Percentiles rank a stretch among this genome's conserved stretches.
These are phyloP conservation scores for Dactylonectria estremocensis DNA, from an alignment of 2,329 filamentous ascomycete genomes.

Conservation along the genomic window DNA sequence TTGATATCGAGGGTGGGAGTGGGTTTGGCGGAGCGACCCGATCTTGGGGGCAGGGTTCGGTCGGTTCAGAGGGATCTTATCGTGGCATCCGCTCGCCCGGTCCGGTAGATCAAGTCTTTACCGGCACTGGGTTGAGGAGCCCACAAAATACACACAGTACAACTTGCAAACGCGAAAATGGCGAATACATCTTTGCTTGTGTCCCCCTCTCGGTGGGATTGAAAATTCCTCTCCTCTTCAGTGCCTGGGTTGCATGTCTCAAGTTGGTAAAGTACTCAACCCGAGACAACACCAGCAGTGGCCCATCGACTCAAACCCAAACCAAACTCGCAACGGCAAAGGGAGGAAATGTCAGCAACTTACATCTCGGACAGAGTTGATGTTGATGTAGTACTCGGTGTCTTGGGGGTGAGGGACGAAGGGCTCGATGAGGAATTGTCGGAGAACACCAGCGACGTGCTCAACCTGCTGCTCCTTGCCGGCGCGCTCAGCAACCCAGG, in stretches of 20 bases:
- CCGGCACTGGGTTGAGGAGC: conserved; percentile 43
- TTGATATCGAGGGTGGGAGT: conserved; percentile 23
- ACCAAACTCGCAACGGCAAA: conserved; percentile 25
- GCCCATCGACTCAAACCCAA: conserved; percentile 8
- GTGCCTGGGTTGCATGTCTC: conserved; percentile 10
- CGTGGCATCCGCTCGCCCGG: conserved; percentile 59
- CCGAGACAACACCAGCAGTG: background rate
- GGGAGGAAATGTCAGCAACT: conserved; percentile 62
- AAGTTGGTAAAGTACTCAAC: conserved; percentile 2
- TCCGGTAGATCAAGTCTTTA: conserved; percentile 46
- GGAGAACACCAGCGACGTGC: conserved; percentile 88
- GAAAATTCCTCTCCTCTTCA: conserved; percentile 25
- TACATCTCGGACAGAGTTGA: conserved; percentile 99
- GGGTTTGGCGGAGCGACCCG: conserved; percentile 34
- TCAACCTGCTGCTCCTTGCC: conserved; percentile 95
- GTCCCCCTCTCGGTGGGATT: conserved; percentile 21
- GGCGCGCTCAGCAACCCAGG: conserved; percentile 93
- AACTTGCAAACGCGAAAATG: conserved; percentile 37
- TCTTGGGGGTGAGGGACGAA: conserved; percentile 96
- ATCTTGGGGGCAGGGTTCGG: conserved; percentile 36
- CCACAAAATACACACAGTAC: conserved; percentile 44
- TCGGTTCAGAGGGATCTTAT: conserved; percentile 47
- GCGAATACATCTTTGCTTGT: conserved; percentile 40
- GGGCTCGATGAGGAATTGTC: conserved; percentile 97
- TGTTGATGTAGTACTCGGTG: conserved; percentile 99